Base-by-base conservation (phyloP, 176 grass and related monocot species). In the Canna indica region DNA sequence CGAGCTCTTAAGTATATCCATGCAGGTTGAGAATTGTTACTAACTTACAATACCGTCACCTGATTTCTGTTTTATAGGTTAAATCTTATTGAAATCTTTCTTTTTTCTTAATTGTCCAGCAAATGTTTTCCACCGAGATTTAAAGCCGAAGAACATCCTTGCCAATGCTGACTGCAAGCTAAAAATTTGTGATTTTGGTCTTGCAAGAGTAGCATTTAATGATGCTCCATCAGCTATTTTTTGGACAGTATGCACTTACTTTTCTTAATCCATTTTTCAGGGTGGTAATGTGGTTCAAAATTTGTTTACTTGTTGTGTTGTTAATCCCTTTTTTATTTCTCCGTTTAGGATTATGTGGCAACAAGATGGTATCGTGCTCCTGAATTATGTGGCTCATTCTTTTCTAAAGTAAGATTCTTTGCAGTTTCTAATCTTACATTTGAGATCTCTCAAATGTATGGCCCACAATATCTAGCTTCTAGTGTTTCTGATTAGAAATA, bases 291-390 rank as follows among this genome's bases (percentile, higher is more conserved):
- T 38, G 35, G 29, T 76, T 8, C 31, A 66, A 66, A 4, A 20
- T 59, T 61, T 31, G 18, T 46, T 65, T 39, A 34, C 42, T 76
- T 59, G 47, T 44, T 76, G 39, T 69, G 32, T 78, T 70, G 50
- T 26, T 70, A 57, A 34, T 8, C 12, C 30, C 65, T 68, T 30
- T 24, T 72, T 57, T 29, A 25, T 83, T 86, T 44, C 45, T 57
- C 35, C 82, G 50, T 77, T 14, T 84, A 96, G 92, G 92, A 96
- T 78, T 96, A 96, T 79, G 88, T 96, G 63, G 92, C 92, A 61
- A 91, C 92, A 88, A 89, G 92, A 48, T 96, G 88, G 92, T 96
- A 96, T 36, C 81, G 92, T 10, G 92, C 92, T 67, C 92, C 92
- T 85, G 92, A 96, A 85, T 73, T 96, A 82, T 96, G 92, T 73